Conservation (phyloP, 192 early-diverging fungal genomes). For the Geranomyces michiganensis region DNA sequence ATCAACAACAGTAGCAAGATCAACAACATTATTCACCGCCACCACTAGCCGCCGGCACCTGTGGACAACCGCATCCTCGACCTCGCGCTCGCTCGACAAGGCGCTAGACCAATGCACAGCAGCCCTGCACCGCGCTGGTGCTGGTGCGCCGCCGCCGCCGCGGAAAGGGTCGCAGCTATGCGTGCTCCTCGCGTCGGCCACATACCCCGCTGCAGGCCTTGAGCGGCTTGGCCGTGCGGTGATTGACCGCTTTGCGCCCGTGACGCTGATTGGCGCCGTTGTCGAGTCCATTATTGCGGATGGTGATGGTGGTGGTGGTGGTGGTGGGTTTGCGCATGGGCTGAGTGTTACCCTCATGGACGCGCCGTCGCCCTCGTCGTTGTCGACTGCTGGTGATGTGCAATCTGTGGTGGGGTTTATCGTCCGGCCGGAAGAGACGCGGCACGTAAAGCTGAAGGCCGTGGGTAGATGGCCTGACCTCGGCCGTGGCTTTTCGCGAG, state of each 20-base stretch:
- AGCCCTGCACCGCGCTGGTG: background rate
- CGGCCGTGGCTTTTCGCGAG: background rate
- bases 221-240: background rate
- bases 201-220: constrained; percentile 5
- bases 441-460: constrained; percentile 21
- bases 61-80: constrained; percentile 28
- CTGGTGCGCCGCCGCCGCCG: background rate
- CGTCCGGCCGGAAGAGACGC: background rate
- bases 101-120: constrained; percentile 8
- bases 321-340: background rate
- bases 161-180: constrained; percentile 20
- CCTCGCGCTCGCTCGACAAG: constrained; percentile 1
- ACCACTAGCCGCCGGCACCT: too few species aligned
- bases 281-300: constrained; percentile 7
- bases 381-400: background rate
- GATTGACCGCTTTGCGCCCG: background rate
- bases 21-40: too few species aligned
- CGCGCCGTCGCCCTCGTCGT: background rate
- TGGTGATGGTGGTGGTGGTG: background rate
- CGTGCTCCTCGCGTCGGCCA: constrained; percentile 20
- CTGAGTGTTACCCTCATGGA: constrained; percentile 9
- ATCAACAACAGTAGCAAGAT: too few species aligned
- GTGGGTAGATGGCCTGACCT: constrained; percentile 36
- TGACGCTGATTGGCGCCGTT: constrained; percentile 23
- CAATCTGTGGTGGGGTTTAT: constrained; percentile 7